These are phyloP conservation scores for Thielaviopsis euricoi DNA, from an alignment of 2,329 filamentous ascomycete species.

Conservation along the genomic window DNA sequence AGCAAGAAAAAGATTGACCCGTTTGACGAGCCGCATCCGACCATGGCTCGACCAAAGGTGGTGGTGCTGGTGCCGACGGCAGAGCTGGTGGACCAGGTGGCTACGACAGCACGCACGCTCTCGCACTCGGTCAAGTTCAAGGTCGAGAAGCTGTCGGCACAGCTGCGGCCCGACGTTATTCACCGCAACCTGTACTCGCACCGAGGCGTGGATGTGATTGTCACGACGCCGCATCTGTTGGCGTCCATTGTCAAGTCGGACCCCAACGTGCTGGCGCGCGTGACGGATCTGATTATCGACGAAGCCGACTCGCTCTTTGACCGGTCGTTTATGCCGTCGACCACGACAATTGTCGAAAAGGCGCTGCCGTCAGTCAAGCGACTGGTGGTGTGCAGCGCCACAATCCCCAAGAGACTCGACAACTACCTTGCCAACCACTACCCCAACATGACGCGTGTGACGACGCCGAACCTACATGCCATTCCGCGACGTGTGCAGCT, in stretches of 20 bases:
- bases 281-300: slow-evolving; percentile 76
- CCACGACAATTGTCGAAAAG: slow-evolving; percentile 67
- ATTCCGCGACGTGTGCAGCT: slow-evolving; percentile 90
- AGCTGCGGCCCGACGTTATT: slow-evolving; percentile 61
- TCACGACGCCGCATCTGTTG: slow-evolving; percentile 80
- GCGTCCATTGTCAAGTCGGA: slow-evolving; percentile 76
- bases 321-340: slow-evolving; percentile 75
- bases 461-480: slow-evolving; percentile 89
- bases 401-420: slow-evolving; percentile 82
- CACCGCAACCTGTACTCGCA: slow-evolving; percentile 69
- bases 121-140: slow-evolving; percentile 80
- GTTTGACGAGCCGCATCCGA: slow-evolving; percentile 55
- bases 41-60: slow-evolving; percentile 62
- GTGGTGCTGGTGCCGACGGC: slow-evolving; percentile 83
- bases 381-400: slow-evolving; percentile 85
- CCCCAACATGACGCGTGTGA: slow-evolving; percentile 69
- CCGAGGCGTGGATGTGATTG: slow-evolving; percentile 65
- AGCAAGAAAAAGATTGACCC: slow-evolving; percentile 40
- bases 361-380: slow-evolving; percentile 68
- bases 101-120: slow-evolving; percentile 60
- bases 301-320: slow-evolving; percentile 95
- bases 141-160: slow-evolving; percentile 65
- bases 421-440: slow-evolving; percentile 66
- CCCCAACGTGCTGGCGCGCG: slow-evolving; percentile 82
- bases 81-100: slow-evolving; percentile 81